Conservation (phyloP, 345 rosid species). For the Mangifera indica region DNA sequence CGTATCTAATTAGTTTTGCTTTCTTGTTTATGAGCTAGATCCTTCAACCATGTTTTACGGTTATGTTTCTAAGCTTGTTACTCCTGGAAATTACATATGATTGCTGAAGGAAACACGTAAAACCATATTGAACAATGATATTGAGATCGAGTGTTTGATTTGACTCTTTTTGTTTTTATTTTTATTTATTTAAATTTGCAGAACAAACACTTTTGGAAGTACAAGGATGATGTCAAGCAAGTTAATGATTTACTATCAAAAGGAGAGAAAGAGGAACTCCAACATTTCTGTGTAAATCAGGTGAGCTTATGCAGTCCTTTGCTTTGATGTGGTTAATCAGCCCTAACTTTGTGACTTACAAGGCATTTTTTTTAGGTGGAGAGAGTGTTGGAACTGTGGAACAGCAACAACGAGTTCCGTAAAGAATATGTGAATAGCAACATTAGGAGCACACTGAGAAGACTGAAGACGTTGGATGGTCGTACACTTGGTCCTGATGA, state of each 20-base stretch:
- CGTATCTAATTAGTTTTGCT: constrained; percentile 1
- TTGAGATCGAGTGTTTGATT: background rate
- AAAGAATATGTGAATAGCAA: constrained; percentile 60
- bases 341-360: constrained; percentile 21
- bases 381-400: constrained; percentile 64
- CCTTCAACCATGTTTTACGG: background rate
- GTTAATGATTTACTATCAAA: constrained; percentile 58
- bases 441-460: constrained; percentile 56
- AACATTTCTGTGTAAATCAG: constrained; percentile 59
- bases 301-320: constrained; percentile 35
- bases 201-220: constrained; percentile 58
- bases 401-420: constrained; percentile 60
- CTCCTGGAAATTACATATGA: constrained; percentile 8
- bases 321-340: constrained; percentile 4
- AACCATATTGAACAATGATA: background rate
- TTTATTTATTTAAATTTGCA: constrained; percentile 29
- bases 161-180: background rate
- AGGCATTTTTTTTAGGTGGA: constrained; percentile 52
- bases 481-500: constrained; percentile 86
- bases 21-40: background rate
- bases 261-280: constrained; percentile 56
- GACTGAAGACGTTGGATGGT: constrained; percentile 76
- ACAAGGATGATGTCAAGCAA: constrained; percentile 53
- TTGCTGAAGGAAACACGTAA: background rate
- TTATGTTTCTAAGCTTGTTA: constrained; percentile 1